phyloP scores from a whole-genome alignment of 1,284 basidiomycete genomes.

The Malassezia brasiliensis region DNA sequence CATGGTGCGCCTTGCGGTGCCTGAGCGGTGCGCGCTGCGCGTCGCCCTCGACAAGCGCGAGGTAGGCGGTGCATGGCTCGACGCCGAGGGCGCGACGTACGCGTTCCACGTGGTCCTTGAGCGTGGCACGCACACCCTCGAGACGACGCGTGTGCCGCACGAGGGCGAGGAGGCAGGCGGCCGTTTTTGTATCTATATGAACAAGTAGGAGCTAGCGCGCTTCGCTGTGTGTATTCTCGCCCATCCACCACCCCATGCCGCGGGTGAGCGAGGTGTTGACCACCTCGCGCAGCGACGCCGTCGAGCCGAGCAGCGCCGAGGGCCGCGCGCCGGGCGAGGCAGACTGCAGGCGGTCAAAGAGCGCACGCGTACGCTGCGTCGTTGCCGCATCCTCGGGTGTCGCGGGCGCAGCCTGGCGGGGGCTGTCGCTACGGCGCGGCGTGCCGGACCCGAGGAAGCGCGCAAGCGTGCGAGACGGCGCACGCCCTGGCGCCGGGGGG shows the following conservation, averaged over 20 bases:
- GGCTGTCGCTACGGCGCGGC: background rate
- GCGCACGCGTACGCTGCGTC: background rate
- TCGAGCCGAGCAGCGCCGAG: background rate
- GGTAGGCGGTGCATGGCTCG: slow-evolving; percentile 5
- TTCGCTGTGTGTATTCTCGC: background rate
- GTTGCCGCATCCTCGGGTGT: background rate
- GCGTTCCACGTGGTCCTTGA: background rate
- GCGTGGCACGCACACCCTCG: background rate
- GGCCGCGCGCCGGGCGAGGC: background rate
- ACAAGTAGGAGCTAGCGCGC: background rate
- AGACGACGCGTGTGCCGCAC: background rate
- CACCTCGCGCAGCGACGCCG: slow-evolving; percentile 3
- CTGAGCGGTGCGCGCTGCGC: background rate
- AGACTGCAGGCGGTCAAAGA: background rate
- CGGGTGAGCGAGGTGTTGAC: slow-evolving; percentile 1
- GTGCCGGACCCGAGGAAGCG: slow-evolving; percentile 3
- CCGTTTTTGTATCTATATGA: background rate
- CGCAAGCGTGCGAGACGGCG: background rate
- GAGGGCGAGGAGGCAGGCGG: background rate
- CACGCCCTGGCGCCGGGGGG: background rate
- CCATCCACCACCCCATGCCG: slow-evolving; percentile 7
- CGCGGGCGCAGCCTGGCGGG: background rate
- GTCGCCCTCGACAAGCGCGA: slow-evolving; percentile 1
- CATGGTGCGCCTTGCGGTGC: background rate
- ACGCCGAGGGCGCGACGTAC: background rate